Conservation (phyloP, 225 moss, liverwort and hornwort species). For the Neckera pumila region DNA sequence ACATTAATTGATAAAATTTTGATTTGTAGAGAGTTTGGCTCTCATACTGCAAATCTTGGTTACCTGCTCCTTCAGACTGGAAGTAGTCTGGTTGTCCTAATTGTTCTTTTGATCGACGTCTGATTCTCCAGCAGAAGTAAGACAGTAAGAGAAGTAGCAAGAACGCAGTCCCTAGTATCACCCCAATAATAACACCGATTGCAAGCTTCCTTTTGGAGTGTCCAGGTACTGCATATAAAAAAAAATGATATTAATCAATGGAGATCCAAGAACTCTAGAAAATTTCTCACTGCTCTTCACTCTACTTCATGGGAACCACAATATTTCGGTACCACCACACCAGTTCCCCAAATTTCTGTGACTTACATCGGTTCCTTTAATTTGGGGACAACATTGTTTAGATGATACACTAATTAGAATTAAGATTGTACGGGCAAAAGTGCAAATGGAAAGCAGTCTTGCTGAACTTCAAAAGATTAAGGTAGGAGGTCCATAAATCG, state of each 20-base stretch:
- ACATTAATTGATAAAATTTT: neutral
- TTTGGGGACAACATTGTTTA: neutral
- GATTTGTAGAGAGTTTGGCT: neutral
- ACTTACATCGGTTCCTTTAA: neutral
- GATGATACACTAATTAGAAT: neutral
- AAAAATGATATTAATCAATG: neutral
- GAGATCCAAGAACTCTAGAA: neutral
- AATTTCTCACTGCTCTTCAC: no score
- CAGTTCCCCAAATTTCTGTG: neutral
- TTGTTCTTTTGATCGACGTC: neutral
- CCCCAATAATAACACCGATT: neutral
- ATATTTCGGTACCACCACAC: neutral
- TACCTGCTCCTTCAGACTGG: neutral
- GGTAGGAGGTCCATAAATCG: no score
- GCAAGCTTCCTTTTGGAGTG: neutral
- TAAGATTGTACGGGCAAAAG: neutral
- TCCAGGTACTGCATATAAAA: neutral
- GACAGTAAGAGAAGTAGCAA: neutral
- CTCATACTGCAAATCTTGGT: neutral
- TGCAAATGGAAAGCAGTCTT: neutral
- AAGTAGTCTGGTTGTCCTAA: neutral
- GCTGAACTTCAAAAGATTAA: neutral
- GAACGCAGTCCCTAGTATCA: neutral
- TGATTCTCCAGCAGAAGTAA: slow-evolving; percentile 1
- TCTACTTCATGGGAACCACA: neutral